These are phyloP conservation scores for Coemansia sp. DNA, from an alignment of 192 early-diverging fungal species.

Conservation along the genomic window DNA sequence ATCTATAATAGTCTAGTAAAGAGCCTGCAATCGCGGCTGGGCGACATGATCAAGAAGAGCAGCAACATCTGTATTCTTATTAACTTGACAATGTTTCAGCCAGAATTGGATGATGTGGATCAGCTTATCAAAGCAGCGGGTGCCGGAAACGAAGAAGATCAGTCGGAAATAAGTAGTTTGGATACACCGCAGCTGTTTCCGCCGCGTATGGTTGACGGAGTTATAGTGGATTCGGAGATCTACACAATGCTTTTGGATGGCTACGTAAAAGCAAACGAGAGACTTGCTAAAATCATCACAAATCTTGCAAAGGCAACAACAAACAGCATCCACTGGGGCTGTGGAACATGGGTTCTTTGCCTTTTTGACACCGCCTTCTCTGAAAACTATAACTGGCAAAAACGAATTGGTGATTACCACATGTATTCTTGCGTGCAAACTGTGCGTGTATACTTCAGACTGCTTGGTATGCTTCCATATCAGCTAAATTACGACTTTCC, in stretches of 20 bases:
- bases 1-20: constrained; percentile 16
- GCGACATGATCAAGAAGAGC: constrained; percentile 8
- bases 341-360: constrained; percentile 14
- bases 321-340: constrained; percentile 27
- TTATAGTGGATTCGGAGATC: neutral
- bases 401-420: neutral
- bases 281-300: neutral
- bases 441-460: neutral
- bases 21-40: constrained; percentile 19
- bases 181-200: neutral
- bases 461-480: constrained; percentile 22
- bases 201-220: neutral
- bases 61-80: constrained; percentile 10
- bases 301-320: constrained; percentile 2
- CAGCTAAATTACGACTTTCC: constrained; percentile 1
- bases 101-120: neutral
- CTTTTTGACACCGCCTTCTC: constrained; percentile 9
- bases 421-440: neutral
- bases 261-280: neutral
- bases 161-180: too few relatives aligned
- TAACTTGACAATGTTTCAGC: constrained; percentile 16
- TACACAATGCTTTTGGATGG: neutral
- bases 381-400: neutral
- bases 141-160: too few relatives aligned
- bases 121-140: neutral